phyloP scores from a whole-genome alignment of 1,284 basidiomycete species.

The Spongispora temasekensis region DNA sequence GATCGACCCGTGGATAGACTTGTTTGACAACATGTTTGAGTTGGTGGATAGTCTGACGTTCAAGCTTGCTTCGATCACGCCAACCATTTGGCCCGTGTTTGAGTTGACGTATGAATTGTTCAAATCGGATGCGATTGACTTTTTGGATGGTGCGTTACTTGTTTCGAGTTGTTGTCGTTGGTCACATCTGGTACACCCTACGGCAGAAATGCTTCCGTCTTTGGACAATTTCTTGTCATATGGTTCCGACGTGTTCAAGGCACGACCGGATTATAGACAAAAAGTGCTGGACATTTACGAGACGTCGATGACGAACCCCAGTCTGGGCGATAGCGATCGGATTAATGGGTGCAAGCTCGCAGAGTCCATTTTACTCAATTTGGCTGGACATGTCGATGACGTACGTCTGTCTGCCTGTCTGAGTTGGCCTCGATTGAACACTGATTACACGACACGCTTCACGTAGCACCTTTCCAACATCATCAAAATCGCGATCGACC shows the following conservation, averaged over 20 bases:
- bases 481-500: slow-evolving; percentile 58
- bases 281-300: slow-evolving; percentile 87
- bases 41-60: slow-evolving; percentile 86
- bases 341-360: slow-evolving; percentile 86
- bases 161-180: neutral
- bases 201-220: slow-evolving; percentile 84
- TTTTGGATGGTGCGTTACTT: slow-evolving; percentile 65
- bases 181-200: slow-evolving; percentile 1
- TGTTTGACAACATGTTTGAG: slow-evolving; percentile 89
- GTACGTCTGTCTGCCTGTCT: slow-evolving; percentile 41
- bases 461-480: slow-evolving; percentile 57
- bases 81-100: slow-evolving; percentile 86
- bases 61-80: slow-evolving; percentile 75
- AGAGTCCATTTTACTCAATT: slow-evolving; percentile 80
- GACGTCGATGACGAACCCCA: slow-evolving; percentile 69
- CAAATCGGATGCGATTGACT: slow-evolving; percentile 84
- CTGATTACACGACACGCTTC: neutral
- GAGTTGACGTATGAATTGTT: slow-evolving; percentile 84
- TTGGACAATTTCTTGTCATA: slow-evolving; percentile 91
- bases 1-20: slow-evolving; percentile 53
- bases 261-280: slow-evolving; percentile 73
- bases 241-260: slow-evolving; percentile 75
- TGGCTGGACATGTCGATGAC: slow-evolving; percentile 77
- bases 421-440: neutral
- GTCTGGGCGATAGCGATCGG: slow-evolving; percentile 81